These are phyloP conservation scores for Dictyostelium intermedium DNA, from an alignment of 78 protist genomes.

Conservation along the genomic window DNA sequence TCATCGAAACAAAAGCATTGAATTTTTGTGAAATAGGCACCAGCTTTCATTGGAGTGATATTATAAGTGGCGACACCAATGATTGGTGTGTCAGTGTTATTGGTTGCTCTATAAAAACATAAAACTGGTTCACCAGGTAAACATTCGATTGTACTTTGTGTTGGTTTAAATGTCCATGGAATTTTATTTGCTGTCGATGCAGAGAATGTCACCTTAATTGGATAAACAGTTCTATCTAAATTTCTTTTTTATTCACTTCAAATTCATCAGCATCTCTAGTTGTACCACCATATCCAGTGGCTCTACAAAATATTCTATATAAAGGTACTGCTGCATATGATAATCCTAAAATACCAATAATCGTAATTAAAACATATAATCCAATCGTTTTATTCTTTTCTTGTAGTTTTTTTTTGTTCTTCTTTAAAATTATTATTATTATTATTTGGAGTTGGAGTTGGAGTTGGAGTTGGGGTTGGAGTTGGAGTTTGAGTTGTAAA, in stretches of 20 bases:
- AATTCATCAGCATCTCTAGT: constrained; percentile 34
- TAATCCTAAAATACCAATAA: constrained; percentile 51
- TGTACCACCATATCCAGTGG: constrained; percentile 91
- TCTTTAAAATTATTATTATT: background rate
- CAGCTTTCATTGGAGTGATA: constrained; percentile 87
- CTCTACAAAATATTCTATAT: constrained; percentile 92
- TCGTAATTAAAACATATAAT: constrained; percentile 44
- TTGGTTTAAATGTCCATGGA: constrained; percentile 75
- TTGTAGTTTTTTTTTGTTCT: constrained; percentile 30
- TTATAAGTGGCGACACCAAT: constrained; percentile 92
- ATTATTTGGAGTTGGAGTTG: background rate
- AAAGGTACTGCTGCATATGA: constrained; percentile 94
- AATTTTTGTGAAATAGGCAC: constrained; percentile 91
- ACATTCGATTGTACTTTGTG: constrained; percentile 47
- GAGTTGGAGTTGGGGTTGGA: background rate
- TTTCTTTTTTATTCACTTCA: constrained; percentile 23
- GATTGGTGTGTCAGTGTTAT: constrained; percentile 86
- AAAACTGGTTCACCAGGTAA: constrained; percentile 76
- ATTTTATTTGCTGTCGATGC: constrained; percentile 69
- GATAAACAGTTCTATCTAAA: constrained; percentile 48
- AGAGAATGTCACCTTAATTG: constrained; percentile 63
- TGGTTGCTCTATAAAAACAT: constrained; percentile 82
- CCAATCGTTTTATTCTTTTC: constrained; percentile 70
- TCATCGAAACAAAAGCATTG: constrained; percentile 97
- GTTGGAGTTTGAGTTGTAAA: background rate